Evolutionary conservation across 257 asterid genomes (phyloP).

Genomic region (Nicotiana noctiflora): DNA sequence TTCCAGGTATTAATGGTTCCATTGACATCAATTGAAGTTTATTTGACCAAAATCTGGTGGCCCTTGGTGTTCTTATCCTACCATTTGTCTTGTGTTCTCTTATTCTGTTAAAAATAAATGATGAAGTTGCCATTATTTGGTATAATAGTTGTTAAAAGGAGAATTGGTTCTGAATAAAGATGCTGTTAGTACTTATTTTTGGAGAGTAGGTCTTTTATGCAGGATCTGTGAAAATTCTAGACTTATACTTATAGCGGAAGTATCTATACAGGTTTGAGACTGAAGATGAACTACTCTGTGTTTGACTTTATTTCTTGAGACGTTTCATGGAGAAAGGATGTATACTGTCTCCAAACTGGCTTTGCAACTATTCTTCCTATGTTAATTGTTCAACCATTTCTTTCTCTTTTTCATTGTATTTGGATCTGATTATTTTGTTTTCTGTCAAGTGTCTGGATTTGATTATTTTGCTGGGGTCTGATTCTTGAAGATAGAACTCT

Average conservation of each 20-base stretch:
- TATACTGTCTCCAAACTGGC: background rate
- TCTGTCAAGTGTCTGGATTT: background rate
- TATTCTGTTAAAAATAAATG: background rate
- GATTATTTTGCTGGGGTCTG: background rate
- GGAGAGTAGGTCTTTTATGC: background rate
- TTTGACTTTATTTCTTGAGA: background rate
- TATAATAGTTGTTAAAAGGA: background rate
- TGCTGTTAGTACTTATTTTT: background rate
- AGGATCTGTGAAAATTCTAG: background rate
- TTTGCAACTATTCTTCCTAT: background rate
- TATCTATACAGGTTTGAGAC: background rate
- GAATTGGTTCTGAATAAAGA: background rate
- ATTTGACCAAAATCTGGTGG: background rate
- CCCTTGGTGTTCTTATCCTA: background rate
- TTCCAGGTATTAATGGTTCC: background rate
- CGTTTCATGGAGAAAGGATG: background rate
- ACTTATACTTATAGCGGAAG: background rate
- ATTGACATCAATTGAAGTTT: background rate
- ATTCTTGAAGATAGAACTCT: slow-evolving; percentile 1
- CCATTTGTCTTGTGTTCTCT: background rate
- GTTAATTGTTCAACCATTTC: background rate
- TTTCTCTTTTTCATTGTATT: background rate
- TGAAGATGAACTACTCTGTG: background rate
- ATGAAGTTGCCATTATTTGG: background rate
- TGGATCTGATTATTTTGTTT: slow-evolving; percentile 4